Evolutionary conservation across 1,284 basidiomycete species (phyloP), one percentile per base, ranked within the genome.

Genomic region (Mycosarcoma mackinlayi): DNA sequence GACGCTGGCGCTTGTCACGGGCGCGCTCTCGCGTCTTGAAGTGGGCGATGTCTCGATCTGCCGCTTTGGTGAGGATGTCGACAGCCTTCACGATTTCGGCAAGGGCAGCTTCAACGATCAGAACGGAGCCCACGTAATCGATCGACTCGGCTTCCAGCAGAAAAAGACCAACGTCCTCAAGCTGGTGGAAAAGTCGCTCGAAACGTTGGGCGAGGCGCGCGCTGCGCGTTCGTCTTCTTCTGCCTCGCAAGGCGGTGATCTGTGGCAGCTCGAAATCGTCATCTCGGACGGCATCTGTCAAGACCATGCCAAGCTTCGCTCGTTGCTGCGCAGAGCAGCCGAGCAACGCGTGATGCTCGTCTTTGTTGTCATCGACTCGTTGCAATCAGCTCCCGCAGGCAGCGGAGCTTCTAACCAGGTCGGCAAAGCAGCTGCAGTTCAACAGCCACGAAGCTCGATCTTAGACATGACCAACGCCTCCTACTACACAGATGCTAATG

Each of bases 241-340:
- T 4, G 66, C 66, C 16, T 66, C 71, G 24, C 58, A 65, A 11
- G 79, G 82, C 6, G 87, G 88, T 2, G 94, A 98, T 71, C 86
- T 98, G 23, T 98, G 96, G 96, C 96, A 99, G 83, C 87, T 99
- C 52, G 89, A 97, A 84, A 94, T 98, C 84, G 96, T 99, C 86
- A 93, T 98, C 70, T 98, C 94, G 18, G 96, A 99, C 82, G 96
- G 96, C 28, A 92, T 98, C 71, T 98, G 94, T 83, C 93, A 98
- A 83, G 93, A 98, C 81, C 94, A 98, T 82, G 92, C 93, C 42
- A 86, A 87, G 72, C 86, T 98, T 45, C 88, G 91, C 31, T 89
- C 90, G 3, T 84, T 94, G 31, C 85, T 98, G 30, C 88, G 96
- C 37, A 89, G 88, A 73, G 96, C 95, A 1, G 88, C 91, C 69